Evolutionary conservation across 176 grass and related monocot genomes (phyloP), one percentile per base, ranked within the genome.

Genomic region (Guadua angustifolia): DNA sequence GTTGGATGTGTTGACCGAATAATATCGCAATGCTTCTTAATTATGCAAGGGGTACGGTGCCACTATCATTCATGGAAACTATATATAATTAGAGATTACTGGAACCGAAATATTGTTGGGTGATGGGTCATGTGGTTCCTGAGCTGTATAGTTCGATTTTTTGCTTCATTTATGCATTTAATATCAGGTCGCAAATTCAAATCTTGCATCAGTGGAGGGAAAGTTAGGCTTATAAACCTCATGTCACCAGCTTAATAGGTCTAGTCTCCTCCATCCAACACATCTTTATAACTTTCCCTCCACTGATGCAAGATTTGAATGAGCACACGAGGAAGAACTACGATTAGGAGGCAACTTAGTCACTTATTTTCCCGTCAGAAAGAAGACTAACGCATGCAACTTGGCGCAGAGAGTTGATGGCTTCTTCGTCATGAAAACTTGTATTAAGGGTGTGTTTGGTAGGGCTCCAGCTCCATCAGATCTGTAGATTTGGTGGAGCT

Each of bases 1-100:
- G 73, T 69, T 61, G 73, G 49, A 22, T 72, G 50, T 79, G 19
- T 86, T 73, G 88, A 86, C 88, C 79, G 79, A 73, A 86, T 86
- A 83, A 57, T 59, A 42, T n/a, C 10, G 26, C 4, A 73, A 73
- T 66, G 46, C 65, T 82, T 57, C 4, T 25, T 70, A 77, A 17
- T 65, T 73, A 69, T 69, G 58, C 69, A 66, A 78, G 52, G n/a
- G n/a, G n/a, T n/a, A n/a, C n/a, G n/a, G n/a, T n/a, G n/a, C n/a
- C n/a, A n/a, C n/a, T n/a, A n/a, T n/a, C n/a, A n/a, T n/a, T n/a
- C n/a, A n/a, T n/a, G n/a, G n/a, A n/a, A n/a, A n/a, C n/a, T n/a
- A n/a, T n/a, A n/a, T n/a, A n/a, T n/a, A n/a, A 5, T 63, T 42
- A 6, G n/a, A 26, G 9, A 21, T 73, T 18, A 47, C 52, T 73